phyloP scores from a whole-genome alignment of 2,329 filamentous ascomycete genomes.

The Epichloe sp. region DNA sequence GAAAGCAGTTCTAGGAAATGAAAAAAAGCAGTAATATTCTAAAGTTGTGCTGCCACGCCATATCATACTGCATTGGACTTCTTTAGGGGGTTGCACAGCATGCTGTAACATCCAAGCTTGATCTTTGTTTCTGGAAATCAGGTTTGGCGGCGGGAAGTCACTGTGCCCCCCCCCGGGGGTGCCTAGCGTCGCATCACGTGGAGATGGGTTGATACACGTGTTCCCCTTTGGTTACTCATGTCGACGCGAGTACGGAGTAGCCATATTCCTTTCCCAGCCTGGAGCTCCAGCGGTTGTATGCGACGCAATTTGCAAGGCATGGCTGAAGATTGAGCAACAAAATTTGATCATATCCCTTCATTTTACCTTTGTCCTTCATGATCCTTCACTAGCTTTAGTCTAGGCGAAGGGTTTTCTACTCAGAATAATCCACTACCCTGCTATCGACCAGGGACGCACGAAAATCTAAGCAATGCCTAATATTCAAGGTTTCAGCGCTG shows the following conservation, averaged over 20 bases:
- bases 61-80: too few relatives aligned
- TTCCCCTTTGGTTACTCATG: background rate
- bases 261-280: background rate
- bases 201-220: background rate
- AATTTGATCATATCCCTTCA: background rate
- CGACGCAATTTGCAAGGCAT: background rate
- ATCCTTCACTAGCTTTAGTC: background rate
- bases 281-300: background rate
- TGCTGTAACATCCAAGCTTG: too few relatives aligned
- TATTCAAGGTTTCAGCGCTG: slow-evolving; percentile 46
- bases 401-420: background rate
- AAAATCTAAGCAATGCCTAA: slow-evolving; percentile 6
- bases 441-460: background rate
- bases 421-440: background rate
- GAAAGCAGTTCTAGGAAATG: too few relatives aligned
- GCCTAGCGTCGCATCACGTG: background rate
- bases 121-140: too few relatives aligned
- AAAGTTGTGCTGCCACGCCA: too few relatives aligned
- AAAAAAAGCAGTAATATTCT: too few relatives aligned
- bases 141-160: too few relatives aligned
- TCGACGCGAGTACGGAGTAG: background rate
- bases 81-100: too few relatives aligned
- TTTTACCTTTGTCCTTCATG: too few relatives aligned
- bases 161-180: background rate
- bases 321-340: background rate